A percentile compares a stretch with the other conserved stretches of the same genome.
Conservation (phyloP, 2,329 filamentous ascomycete species). For the Epichloe sibirici region DNA sequence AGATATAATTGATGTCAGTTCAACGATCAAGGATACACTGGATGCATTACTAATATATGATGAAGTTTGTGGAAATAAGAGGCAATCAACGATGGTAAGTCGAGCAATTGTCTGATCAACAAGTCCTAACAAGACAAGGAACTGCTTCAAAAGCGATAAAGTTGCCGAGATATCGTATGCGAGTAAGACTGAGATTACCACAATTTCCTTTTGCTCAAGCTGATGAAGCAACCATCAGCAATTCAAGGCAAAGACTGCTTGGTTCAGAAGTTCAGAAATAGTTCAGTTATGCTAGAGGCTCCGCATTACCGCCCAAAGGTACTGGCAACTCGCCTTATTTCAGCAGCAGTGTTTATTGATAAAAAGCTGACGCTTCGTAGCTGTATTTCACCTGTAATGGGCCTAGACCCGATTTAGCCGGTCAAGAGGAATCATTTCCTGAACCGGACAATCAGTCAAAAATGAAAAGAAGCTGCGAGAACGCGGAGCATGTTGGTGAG, state of each 20-base stretch:
- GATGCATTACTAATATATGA: slow-evolving; percentile 9
- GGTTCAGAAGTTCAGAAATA: slow-evolving; percentile 92
- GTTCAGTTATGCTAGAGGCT: slow-evolving; percentile 84
- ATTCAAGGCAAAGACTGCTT: slow-evolving; percentile 88
- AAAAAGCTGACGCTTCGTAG: slow-evolving; percentile 18
- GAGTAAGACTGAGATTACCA: slow-evolving; percentile 43
- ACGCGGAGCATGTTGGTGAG: slow-evolving; percentile 71
- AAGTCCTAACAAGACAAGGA: slow-evolving; percentile 35
- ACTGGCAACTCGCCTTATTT: slow-evolving; percentile 1
- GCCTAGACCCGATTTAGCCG: slow-evolving; percentile 40
- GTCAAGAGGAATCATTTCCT: slow-evolving; percentile 65
- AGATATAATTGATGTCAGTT: slow-evolving; percentile 57
- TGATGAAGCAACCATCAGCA: slow-evolving; percentile 32
- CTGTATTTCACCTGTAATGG: slow-evolving; percentile 40
- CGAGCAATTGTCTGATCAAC: background rate
- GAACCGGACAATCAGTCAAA: slow-evolving; percentile 74
- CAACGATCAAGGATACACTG: background rate
- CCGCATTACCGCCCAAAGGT: slow-evolving; percentile 77
- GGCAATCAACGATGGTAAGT: slow-evolving; percentile 58
- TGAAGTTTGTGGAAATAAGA: slow-evolving; percentile 57
- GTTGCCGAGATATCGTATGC: slow-evolving; percentile 87
- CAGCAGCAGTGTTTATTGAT: no score
- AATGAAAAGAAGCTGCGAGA: slow-evolving; percentile 76
- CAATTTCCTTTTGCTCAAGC: background rate
- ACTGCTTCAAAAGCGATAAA: slow-evolving; percentile 73